Evolutionary conservation across 345 rosid genomes (phyloP).

Genomic region (Tarenaya hassleriana): DNA sequence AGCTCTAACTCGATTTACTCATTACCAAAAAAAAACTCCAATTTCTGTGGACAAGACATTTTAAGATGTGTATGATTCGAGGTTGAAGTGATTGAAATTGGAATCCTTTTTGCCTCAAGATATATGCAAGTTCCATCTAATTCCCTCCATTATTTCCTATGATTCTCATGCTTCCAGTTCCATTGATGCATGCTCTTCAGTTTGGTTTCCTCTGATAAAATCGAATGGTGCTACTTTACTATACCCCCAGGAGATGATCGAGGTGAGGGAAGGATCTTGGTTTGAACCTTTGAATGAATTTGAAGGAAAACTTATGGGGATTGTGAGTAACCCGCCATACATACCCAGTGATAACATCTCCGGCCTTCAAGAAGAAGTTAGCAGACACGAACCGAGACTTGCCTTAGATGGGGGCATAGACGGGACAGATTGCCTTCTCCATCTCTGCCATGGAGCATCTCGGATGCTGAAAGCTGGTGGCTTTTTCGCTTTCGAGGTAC

Average conservation of each 20-base stretch:
- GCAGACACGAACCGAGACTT: conserved; percentile 76
- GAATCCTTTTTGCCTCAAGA: too few species aligned
- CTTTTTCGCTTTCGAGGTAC: conserved; percentile 81
- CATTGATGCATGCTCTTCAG: not conserved
- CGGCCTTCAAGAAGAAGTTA: conserved; percentile 83
- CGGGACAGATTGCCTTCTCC: conserved; percentile 72
- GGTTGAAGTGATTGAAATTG: too few species aligned
- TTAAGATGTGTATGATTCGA: too few species aligned
- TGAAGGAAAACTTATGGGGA: conserved; percentile 62
- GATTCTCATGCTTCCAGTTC: not conserved
- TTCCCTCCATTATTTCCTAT: too few species aligned
- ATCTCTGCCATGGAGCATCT: conserved; percentile 58
- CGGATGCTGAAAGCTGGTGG: conserved; percentile 69
- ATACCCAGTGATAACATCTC: conserved; percentile 61
- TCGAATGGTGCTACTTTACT: not conserved
- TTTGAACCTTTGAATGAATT: conserved; percentile 62
- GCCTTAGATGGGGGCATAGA: conserved; percentile 79
- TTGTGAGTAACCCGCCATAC: conserved; percentile 90
- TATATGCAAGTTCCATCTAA: too few species aligned
- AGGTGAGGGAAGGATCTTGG: conserved; percentile 79
- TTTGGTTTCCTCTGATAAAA: not conserved
- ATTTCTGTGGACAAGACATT: too few species aligned
- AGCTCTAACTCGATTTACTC: too few species aligned
- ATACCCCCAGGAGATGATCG: conserved; percentile 43
- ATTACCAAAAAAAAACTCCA: too few species aligned